These are phyloP conservation scores for Capsicum rhomboideum DNA, from an alignment of 257 asterid species.

Conservation along the genomic window DNA sequence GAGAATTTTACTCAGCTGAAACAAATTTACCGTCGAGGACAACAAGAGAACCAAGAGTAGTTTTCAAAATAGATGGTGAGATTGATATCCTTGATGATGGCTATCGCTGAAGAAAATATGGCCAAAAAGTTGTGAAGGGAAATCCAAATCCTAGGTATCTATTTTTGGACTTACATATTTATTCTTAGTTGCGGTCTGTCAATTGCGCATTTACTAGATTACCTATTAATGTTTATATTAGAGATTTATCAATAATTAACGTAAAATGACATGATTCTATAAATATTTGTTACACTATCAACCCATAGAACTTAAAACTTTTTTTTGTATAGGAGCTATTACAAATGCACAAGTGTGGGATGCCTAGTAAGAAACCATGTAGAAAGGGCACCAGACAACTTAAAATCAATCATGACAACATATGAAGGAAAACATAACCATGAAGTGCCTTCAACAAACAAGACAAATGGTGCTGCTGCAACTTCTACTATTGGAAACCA, in stretches of 20 bases:
- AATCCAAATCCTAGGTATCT: constrained; percentile 77
- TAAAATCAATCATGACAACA: constrained; percentile 55
- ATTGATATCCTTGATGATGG: constrained; percentile 79
- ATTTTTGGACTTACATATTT: background rate
- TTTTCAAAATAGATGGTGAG: constrained; percentile 55
- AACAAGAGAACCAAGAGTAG: constrained; percentile 53
- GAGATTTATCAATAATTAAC: background rate
- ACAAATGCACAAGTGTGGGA: constrained; percentile 68
- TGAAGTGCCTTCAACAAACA: constrained; percentile 33
- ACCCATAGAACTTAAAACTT: background rate
- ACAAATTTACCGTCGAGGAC: constrained; percentile 31
- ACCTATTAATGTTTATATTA: background rate
- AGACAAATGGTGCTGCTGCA: background rate
- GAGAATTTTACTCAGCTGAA: constrained; percentile 34
- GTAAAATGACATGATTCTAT: background rate
- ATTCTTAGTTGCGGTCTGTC: background rate
- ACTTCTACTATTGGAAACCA: constrained; percentile 7
- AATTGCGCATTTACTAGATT: background rate
- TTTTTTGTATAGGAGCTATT: constrained; percentile 51
- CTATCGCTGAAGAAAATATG: constrained; percentile 77
- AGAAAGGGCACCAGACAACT: constrained; percentile 58
- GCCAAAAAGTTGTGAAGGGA: constrained; percentile 80
- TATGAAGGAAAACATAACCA: constrained; percentile 84
- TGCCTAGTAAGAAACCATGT: no score
- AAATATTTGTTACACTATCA: background rate